These are phyloP conservation scores for Botrytis cinerea DNA, from an alignment of 2,329 filamentous ascomycete species.

Conservation along the genomic window DNA sequence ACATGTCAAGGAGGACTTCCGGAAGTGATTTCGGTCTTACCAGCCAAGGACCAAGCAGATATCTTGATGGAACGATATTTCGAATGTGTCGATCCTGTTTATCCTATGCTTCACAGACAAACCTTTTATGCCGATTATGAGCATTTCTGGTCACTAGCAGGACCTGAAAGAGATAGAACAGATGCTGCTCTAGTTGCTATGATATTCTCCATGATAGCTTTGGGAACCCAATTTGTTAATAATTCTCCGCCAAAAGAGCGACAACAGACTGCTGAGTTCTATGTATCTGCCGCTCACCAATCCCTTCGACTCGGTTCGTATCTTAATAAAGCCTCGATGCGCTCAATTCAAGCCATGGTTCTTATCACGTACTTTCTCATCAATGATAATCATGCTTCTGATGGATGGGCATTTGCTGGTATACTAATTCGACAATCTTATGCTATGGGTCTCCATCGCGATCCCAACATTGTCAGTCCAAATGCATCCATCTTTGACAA, in stretches of 20 bases:
- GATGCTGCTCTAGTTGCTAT: constrained; percentile 72
- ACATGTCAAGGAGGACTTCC: constrained; percentile 73
- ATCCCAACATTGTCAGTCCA: constrained; percentile 73
- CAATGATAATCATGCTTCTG: constrained; percentile 81
- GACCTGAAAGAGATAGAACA: constrained; percentile 57
- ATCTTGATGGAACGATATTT: constrained; percentile 66
- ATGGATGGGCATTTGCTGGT: constrained; percentile 80
- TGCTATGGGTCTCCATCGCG: constrained; percentile 77
- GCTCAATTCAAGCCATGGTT: constrained; percentile 78
- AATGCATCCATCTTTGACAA: constrained; percentile 70
- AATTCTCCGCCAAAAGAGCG: constrained; percentile 58
- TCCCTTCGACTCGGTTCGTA: constrained; percentile 75
- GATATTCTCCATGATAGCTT: constrained; percentile 74
- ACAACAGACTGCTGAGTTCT: constrained; percentile 78
- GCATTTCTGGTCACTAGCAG: constrained; percentile 68
- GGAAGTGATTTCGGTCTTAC: constrained; percentile 74
- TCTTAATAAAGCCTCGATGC: constrained; percentile 70
- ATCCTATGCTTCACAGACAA: constrained; percentile 76
- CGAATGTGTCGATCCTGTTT: constrained; percentile 75
- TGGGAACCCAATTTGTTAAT: constrained; percentile 74
- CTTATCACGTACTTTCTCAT: constrained; percentile 82
- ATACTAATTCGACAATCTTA: constrained; percentile 77
- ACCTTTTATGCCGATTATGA: constrained; percentile 79
- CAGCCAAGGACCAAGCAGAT: constrained; percentile 74
- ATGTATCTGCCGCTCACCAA: constrained; percentile 78